phyloP scores from a whole-genome alignment of 768 basidiomycete genomes.

The Tricholoma flavovirens region DNA sequence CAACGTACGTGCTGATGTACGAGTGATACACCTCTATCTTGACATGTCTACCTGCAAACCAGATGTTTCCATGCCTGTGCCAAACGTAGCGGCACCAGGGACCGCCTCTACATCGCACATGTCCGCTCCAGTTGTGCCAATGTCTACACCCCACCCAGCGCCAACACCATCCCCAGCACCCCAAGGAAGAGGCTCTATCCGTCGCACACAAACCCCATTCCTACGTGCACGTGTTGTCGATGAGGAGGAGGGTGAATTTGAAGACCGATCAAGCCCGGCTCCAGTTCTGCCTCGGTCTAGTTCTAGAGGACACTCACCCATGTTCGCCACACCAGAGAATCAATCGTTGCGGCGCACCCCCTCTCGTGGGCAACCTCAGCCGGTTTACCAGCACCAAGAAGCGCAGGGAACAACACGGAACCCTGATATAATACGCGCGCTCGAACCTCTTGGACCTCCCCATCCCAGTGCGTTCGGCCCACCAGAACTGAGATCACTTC shows the following conservation, averaged over 20 bases:
- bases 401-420: not conserved
- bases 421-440: not conserved
- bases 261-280: not conserved
- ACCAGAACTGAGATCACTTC: not conserved
- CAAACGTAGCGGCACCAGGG: not conserved
- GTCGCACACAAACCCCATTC: conserved; percentile 4
- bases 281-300: not conserved
- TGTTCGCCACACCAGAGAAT: not conserved
- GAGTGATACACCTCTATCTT: not conserved
- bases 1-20: not conserved
- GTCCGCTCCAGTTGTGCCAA: not conserved
- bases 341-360: not conserved
- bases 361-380: not conserved
- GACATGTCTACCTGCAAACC: not conserved
- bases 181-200: not conserved
- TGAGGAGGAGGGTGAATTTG: not conserved
- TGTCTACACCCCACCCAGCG: not conserved
- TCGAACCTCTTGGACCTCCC: not conserved
- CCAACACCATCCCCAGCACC: not conserved
- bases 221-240: not conserved
- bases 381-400: not conserved
- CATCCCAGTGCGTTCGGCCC: not conserved
- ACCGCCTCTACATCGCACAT: not conserved
- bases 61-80: not conserved
- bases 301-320: not conserved